Base-by-base conservation (phyloP, 2,329 filamentous ascomycete species). In the Emmonsiellopsis sp. region DNA sequence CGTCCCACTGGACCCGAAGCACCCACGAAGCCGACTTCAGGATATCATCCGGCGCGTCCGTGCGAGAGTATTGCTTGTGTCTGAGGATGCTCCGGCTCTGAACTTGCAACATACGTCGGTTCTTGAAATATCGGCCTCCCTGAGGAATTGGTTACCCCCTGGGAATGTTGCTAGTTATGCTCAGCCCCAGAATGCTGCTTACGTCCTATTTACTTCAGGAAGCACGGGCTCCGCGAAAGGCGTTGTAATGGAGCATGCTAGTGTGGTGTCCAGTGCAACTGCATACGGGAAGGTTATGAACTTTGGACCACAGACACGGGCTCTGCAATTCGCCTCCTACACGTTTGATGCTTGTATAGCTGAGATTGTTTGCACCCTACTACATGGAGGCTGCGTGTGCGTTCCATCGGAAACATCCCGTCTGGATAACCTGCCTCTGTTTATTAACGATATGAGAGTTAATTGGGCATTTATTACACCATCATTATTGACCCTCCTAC, bases 381-480 rank as follows among this genome's bases (percentile, higher is more conserved):
- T 78, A 3, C 65, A 75, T 36, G 82, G 82, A 4, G 82, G 76
- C 0, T 82, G 78, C 46, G 71, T 84, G 7, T 84, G 81, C 51
- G 71, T 85, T 2, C 80, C 82, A 0, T 74, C 75, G 3, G 68
- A 76, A 1, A 63, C 71, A 7, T 74, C 78, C 51, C 68, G 77
- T 21, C 57, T 77, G 3, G 72, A 75, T 51, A 72, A 81, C 51
- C 71, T 83, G 10, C 69, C 72, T 1, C 70, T 69, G 0, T 71
- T 71, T 1, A 78, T 84, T 39, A 74, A 75, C n/a, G 63, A 72
- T 1, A 69, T 94, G 21, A 61, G 71, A 0, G 76, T 90, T 37
- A 94, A 88, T 0, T 89, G 95, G 68, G 76, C 95, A 17, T 91
- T 87, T 61, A 76, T 95, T 66, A 95, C 90, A 0, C 87, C 90